These are phyloP conservation scores for Quercus cerris DNA, from an alignment of 306 rosid species.

Conservation along the genomic window DNA sequence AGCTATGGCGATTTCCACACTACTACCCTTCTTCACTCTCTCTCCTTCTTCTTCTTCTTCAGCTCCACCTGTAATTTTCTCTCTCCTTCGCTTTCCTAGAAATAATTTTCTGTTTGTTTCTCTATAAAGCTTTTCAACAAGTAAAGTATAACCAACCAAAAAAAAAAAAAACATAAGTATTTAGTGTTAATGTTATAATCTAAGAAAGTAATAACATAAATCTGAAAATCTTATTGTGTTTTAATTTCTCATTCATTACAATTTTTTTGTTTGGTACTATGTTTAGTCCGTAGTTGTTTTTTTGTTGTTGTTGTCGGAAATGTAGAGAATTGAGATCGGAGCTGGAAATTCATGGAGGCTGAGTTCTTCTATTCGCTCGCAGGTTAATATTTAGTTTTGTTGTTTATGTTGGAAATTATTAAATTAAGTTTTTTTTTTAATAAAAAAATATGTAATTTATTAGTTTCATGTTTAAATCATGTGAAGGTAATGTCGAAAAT, in stretches of 20 bases:
- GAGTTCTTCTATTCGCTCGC: conserved; percentile 34
- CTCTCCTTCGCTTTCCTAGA: neutral
- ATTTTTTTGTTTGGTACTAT: neutral
- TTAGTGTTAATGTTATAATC: neutral
- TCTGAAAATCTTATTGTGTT: neutral
- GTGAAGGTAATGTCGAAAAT: conserved; percentile 51
- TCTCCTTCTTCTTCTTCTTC: conserved; percentile 2
- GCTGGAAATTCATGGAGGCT: conserved; percentile 39
- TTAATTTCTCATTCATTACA: neutral
- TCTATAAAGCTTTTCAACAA: neutral
- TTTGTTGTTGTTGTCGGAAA: neutral
- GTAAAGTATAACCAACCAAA: neutral
- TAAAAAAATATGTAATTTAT: neutral
- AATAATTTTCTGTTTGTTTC: conserved; percentile 7
- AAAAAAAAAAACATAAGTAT: neutral
- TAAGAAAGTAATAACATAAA: neutral
- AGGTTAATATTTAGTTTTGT: conserved; percentile 30
- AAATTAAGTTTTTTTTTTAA: neutral
- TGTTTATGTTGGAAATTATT: neutral
- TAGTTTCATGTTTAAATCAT: conserved; percentile 5
- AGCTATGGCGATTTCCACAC: conserved; percentile 49
- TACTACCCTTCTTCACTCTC: conserved; percentile 16
- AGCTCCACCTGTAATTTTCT: conserved; percentile 27
- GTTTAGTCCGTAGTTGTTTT: neutral
- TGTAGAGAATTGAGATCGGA: conserved; percentile 53